These are phyloP conservation scores for Eucalyptus cloeziana DNA, from an alignment of 345 rosid genomes.

Conservation along the genomic window DNA sequence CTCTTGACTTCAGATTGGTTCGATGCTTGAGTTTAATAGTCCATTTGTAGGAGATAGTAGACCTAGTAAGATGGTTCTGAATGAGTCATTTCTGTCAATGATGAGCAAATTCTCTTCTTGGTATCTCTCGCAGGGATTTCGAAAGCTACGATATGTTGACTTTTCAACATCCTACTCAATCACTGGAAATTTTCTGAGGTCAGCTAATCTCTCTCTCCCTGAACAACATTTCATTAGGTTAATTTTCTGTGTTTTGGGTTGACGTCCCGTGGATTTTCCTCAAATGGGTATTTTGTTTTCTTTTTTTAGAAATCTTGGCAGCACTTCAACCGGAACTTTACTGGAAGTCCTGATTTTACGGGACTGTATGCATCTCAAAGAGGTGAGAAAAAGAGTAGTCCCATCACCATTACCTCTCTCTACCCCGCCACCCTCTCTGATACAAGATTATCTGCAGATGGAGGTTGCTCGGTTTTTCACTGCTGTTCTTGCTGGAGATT, in stretches of 20 bases:
- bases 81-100: not conserved
- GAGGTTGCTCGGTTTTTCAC: conserved; percentile 57
- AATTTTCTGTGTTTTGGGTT: not conserved
- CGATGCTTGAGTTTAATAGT: not conserved
- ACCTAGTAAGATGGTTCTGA: not conserved
- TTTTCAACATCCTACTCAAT: conserved; percentile 60
- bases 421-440: not conserved
- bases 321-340: conserved; percentile 28
- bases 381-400: conserved; percentile 26
- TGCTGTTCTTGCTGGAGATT: conserved; percentile 56
- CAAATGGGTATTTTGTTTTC: not conserved
- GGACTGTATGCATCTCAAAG: conserved; percentile 67
- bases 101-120: not conserved
- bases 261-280: not conserved
- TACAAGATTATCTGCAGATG: conserved; percentile 21
- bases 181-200: conserved; percentile 80
- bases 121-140: conserved; percentile 41
- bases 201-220: not conserved
- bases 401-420: not conserved
- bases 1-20: not conserved
- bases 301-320: conserved; percentile 44
- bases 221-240: not conserved
- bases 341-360: conserved; percentile 68
- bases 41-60: not conserved
- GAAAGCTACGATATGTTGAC: conserved; percentile 56